Evolutionary conservation across 768 basidiomycete species (phyloP).

Genomic region (Plicaturopsis crispa): DNA sequence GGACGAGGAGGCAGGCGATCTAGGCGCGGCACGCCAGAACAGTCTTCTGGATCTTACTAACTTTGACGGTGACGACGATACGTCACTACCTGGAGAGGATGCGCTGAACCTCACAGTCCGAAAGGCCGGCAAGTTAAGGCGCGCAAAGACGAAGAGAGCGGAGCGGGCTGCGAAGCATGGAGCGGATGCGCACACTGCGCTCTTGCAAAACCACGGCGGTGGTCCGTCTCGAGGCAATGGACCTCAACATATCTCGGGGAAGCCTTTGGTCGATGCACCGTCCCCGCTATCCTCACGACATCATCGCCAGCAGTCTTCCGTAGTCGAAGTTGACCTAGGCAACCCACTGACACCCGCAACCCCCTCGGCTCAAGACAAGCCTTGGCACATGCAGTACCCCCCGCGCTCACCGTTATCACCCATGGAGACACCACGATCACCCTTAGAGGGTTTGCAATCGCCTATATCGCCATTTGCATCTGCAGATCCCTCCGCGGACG

Average conservation of each 20-base stretch:
- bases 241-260: no score
- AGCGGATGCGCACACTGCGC: constrained; percentile 7
- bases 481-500: not conserved
- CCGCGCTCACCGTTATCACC: not conserved
- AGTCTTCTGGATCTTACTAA: constrained; percentile 63
- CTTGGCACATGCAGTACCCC: not conserved
- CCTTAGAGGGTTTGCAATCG: not conserved
- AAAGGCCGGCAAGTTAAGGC: constrained; percentile 54
- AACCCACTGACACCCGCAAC: not conserved
- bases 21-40: constrained; percentile 33
- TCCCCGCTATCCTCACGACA: constrained; percentile 1
- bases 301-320: not conserved
- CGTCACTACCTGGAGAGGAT: constrained; percentile 47
- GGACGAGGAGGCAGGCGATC: constrained; percentile 17
- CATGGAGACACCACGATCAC: not conserved
- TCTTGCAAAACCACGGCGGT: no score
- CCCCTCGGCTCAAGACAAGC: not conserved
- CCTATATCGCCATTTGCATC: not conserved
- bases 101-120: constrained; percentile 43
- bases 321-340: not conserved
- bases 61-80: constrained; percentile 71
- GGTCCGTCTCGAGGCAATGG: no score
- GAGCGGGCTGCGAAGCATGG: constrained; percentile 8
- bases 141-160: constrained; percentile 33
- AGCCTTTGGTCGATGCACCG: not conserved